Evolutionary conservation across 345 rosid genomes (phyloP).

Genomic region (Chamaenerion angustifolium): DNA sequence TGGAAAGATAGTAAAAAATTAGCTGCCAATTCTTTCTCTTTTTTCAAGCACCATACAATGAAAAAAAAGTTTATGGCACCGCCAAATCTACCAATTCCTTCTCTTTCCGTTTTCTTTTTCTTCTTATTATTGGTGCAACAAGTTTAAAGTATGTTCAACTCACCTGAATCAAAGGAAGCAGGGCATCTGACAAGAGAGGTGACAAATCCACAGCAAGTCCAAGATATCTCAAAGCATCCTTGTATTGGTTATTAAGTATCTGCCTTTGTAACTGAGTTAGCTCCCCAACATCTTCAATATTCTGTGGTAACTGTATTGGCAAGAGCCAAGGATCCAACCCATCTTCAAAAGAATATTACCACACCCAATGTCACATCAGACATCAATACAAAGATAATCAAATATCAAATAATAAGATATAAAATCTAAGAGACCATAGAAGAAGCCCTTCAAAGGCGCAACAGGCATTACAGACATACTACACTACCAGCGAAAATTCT

Average conservation of each 20-base stretch:
- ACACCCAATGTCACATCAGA: background rate
- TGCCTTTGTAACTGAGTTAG: slow-evolving; percentile 10
- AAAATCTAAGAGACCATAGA: background rate
- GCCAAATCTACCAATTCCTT: too few relatives aligned
- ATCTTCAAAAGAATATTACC: slow-evolving; percentile 15
- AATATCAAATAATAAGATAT: background rate
- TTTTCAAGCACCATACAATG: too few relatives aligned
- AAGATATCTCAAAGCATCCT: slow-evolving; percentile 50
- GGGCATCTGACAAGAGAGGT: slow-evolving; percentile 28
- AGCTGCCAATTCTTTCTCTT: too few relatives aligned
- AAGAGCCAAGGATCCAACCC: slow-evolving; percentile 62
- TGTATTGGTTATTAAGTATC: slow-evolving; percentile 29
- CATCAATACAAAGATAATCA: background rate
- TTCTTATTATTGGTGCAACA: too few relatives aligned
- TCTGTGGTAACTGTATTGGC: slow-evolving; percentile 41
- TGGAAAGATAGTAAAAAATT: background rate
- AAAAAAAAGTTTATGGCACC: background rate
- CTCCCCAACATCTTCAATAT: slow-evolving; percentile 21
- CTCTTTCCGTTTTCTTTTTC: too few relatives aligned
- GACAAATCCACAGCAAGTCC: slow-evolving; percentile 32
- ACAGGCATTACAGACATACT: background rate
- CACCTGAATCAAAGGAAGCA: slow-evolving; percentile 81
- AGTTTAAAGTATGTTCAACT: slow-evolving; percentile 1
- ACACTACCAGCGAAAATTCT: background rate
- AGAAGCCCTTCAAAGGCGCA: background rate